Evolutionary conservation across 768 basidiomycete species (phyloP), one percentile per base, ranked within the genome.

Genomic region (Tricholoma bakamatsutake): DNA sequence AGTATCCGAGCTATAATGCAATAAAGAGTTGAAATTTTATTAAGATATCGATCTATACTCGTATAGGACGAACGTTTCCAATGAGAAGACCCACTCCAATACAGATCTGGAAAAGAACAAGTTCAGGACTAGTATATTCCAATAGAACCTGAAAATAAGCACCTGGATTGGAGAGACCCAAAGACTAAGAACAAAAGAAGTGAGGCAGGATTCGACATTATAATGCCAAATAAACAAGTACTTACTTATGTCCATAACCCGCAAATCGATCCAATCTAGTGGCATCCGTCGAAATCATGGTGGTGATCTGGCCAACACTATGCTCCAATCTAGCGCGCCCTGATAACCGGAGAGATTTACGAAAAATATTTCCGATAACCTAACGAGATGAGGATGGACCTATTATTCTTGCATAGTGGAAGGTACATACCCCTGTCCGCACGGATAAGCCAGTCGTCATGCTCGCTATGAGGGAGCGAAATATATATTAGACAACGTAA

Each of bases 21-120:
- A n/a, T 31, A 17, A 46, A 11, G 37, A 30, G 15, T 24, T 12
- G 5, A 10, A 11, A 24, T 1, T 24, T 3, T 24, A 24, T 24
- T 24, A 24, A 24, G 3, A 21, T 42, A 42, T 45, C 9, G 4
- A 50, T 47, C 48, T 21, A n/a, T 45, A n/a, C 34, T 28, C 3
- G 28, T 30, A 15, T 27, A 30, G 6, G 7, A 52, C 79, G 50
- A 56, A 83, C 82, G 57, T 77, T 85, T 57, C 73, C 73, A 21
- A 88, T 77, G 42, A 88, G 73, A 5, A 90, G 76, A 1, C 78
- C 85, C 13, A 86, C 70, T 1, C 82, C 83, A 47, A 87, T 76
- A 6, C 76, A 64, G 45, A 87, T 75, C 76, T 82, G 28, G 9
- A 43, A 18, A 4, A 45, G 1, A 45, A 42, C 5, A 28, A 6